Percentiles rank a stretch among this genome's conserved stretches.
Conservation (phyloP, 2,329 filamentous ascomycete genomes). For the Lachnellula subtilissima region DNA sequence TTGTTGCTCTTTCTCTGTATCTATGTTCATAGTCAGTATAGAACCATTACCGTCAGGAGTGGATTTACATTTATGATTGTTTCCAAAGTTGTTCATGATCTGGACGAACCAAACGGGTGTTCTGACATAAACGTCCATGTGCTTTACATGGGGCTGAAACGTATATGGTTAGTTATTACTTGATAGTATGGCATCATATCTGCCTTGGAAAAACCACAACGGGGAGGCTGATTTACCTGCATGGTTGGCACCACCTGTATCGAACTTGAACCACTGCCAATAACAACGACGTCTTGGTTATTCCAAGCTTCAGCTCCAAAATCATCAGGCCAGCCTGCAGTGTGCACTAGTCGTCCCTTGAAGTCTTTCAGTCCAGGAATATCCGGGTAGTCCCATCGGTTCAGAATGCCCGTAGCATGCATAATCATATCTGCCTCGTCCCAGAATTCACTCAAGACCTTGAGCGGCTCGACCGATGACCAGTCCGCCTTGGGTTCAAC, state of each 20-base stretch:
- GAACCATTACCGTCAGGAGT: too few species aligned
- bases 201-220: too few species aligned
- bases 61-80: slow-evolving; percentile 33
- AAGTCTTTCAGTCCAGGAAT: slow-evolving; percentile 44
- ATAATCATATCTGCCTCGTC: slow-evolving; percentile 24
- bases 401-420: slow-evolving; percentile 24
- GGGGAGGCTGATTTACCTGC: background rate
- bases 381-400: slow-evolving; percentile 39
- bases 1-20: slow-evolving; percentile 38
- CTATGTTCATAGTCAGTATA: slow-evolving; percentile 15
- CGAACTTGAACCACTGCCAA: slow-evolving; percentile 37
- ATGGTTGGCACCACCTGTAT: slow-evolving; percentile 34
- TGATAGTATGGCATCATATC: too few species aligned
- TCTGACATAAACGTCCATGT: slow-evolving; percentile 46
- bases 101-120: slow-evolving; percentile 45
- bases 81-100: slow-evolving; percentile 41
- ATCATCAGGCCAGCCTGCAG: slow-evolving; percentile 40
- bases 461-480: too few species aligned
- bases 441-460: slow-evolving; percentile 15
- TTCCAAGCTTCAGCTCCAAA: slow-evolving; percentile 23
- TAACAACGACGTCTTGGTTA: slow-evolving; percentile 33
- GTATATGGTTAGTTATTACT: too few species aligned
- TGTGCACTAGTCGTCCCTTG: slow-evolving; percentile 43
- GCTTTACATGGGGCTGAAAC: slow-evolving; percentile 37
- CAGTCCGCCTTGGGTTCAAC: too few species aligned